Conservation (phyloP, 371 early-diverging fungal genomes). For the Rhizopus arrhizus region DNA sequence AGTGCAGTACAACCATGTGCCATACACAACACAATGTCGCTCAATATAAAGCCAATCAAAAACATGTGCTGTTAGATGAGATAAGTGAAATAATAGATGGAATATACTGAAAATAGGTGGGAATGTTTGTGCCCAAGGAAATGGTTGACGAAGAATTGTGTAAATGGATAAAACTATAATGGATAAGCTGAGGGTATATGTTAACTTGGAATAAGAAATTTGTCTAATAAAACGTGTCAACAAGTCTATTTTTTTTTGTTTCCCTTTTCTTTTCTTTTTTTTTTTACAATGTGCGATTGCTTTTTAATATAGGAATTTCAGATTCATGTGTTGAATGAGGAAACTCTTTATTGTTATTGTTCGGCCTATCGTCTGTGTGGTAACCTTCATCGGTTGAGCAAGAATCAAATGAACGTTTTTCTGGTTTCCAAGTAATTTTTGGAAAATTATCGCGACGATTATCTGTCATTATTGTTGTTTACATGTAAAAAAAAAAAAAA, state of each 20-base stretch:
- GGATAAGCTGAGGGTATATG: conserved; percentile 46
- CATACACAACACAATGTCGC: conserved; percentile 62
- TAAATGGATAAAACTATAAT: conserved; percentile 47
- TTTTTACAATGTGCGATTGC: conserved; percentile 42
- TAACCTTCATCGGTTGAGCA: conserved; percentile 47
- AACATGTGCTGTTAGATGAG: conserved; percentile 52
- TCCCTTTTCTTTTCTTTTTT: neutral
- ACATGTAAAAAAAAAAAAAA: conserved; percentile 16
- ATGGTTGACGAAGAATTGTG: conserved; percentile 41
- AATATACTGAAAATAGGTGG: conserved; percentile 57
- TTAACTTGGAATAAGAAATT: conserved; percentile 39
- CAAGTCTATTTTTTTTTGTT: neutral
- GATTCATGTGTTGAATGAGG: conserved; percentile 13
- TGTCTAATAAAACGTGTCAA: conserved; percentile 27
- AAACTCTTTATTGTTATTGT: conserved; percentile 4
- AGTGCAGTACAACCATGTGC: conserved; percentile 66
- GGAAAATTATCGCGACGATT: conserved; percentile 10
- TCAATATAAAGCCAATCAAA: conserved; percentile 51
- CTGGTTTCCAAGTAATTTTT: conserved; percentile 17
- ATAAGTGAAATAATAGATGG: conserved; percentile 56
- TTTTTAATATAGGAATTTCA: conserved; percentile 48
- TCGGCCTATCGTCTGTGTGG: conserved; percentile 44
- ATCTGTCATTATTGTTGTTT: conserved; percentile 7
- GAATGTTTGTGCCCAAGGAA: conserved; percentile 55
- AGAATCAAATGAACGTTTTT: conserved; percentile 31